Base-by-base conservation (phyloP, 2,329 filamentous ascomycete species). In the Canariomyces notabilis region DNA sequence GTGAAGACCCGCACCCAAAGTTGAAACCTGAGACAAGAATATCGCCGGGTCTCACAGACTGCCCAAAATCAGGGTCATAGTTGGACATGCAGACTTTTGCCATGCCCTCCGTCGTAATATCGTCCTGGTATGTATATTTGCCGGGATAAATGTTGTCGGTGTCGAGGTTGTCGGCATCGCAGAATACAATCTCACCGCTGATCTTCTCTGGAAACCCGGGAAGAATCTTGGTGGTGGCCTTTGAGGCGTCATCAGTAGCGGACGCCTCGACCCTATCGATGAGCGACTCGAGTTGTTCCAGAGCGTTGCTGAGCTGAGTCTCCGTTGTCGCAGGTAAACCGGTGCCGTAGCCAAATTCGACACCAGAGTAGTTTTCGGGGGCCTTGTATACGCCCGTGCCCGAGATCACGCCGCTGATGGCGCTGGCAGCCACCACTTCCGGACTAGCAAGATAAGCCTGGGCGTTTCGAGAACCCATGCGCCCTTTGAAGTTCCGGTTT, bases 71-170 rank as follows among this genome's bases (percentile, higher is more conserved):
- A 0, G 76, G 68, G 62, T 97, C 91, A 68, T 95, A 97, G 74
- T n/a, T 97, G 63, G 85, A 78, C 89, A 97, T 96, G 66, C 86
- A 90, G 0, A 90, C 89, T 55, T 86, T 73, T 0, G 89, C 88
- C 91, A 97, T 96, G 46, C 80, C 80, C 51, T 88, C 84, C 0
- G 68, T 72, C 0, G 85, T 70, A 1, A 97, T 74, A 58, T 87
- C 77, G 61, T 97, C 90, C 62, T 94, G 88, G 67, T 97, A 97
- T 0, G 90, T 96, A 53, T 56, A 89, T 62, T n/a, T n/a, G n/a
- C 87, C 60, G 1, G n/a, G n/a, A n/a, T 97, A 97, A 64, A 97
- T 95, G 44, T 78, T 83, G 61, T 97, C 91, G 0, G 91, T 97
- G 68, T 93, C 87, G 63, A 96, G 80, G 67, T 95, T 94, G 55